Evolutionary conservation across 768 basidiomycete species (phyloP).

Genomic region (Tricholoma matsutake): DNA sequence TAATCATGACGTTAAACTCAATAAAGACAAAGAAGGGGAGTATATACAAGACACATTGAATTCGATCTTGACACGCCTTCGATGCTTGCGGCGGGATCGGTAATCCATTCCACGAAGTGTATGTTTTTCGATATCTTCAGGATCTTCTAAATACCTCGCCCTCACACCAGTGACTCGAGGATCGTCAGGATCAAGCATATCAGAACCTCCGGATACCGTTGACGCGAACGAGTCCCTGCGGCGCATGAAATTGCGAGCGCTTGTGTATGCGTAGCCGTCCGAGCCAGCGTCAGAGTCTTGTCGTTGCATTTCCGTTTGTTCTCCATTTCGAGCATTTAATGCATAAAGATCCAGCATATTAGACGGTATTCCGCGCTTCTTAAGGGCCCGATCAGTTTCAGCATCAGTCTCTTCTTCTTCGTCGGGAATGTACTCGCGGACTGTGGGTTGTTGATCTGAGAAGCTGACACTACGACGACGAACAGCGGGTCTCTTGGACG

Average conservation of each 20-base stretch:
- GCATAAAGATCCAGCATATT: conserved; percentile 53
- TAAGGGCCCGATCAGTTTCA: conserved; percentile 31
- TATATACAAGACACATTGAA: conserved; percentile 69
- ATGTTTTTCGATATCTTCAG: conserved; percentile 60
- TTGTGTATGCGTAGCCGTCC: conserved; percentile 20
- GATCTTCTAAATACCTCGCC: conserved; percentile 50
- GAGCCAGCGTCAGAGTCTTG: conserved; percentile 14
- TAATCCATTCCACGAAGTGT: conserved; percentile 65
- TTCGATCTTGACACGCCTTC: conserved; percentile 63
- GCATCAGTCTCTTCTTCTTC: conserved; percentile 21
- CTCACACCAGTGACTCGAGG: conserved; percentile 61
- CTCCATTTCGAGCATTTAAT: conserved; percentile 27
- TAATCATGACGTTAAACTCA: conserved; percentile 8
- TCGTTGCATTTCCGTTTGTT: conserved; percentile 10
- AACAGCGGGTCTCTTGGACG: conserved; percentile 22
- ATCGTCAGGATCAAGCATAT: conserved; percentile 68
- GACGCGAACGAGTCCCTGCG: conserved; percentile 46
- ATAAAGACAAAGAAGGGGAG: conserved; percentile 1
- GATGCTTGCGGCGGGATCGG: conserved; percentile 61
- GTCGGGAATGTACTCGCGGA: conserved; percentile 21
- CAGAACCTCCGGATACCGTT: conserved; percentile 38
- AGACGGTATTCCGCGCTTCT: conserved; percentile 45
- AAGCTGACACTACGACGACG: conserved; percentile 40
- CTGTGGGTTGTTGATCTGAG: conserved; percentile 24
- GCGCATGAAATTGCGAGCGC: conserved; percentile 27